Evolutionary conservation across 2,329 filamentous ascomycete genomes (phyloP), one percentile per base, ranked within the genome.

Genomic region (Coleophoma eucalyptorum): DNA sequence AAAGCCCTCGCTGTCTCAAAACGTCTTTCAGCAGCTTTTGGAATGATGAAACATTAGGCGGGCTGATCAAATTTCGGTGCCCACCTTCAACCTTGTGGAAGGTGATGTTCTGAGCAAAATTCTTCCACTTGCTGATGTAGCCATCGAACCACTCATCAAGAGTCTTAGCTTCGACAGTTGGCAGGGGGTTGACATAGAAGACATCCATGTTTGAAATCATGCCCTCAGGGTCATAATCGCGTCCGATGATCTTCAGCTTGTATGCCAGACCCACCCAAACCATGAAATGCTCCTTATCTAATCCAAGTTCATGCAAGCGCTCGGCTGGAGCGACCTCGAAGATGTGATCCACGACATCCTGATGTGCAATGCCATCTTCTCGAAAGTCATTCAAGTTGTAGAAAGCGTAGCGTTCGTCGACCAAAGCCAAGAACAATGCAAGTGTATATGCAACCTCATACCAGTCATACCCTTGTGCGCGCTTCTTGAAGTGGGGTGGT

Each of bases 401-500:
- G 60, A 69, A 77, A 71, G 49, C 70, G 63, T 54, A 44, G 2
- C 53, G 46, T 43, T 73, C 69, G 1, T 52, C 57, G 3, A 69
- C 63, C 5, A 75, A 47, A n/a, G 50, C 62, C 1, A 69, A 55
- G 57, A 73, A 74, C 46, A 65, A 65, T 0, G 65, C 53, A 1
- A 74, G 51, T 43, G 69, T 65, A 2, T 72, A 45, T 11, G 70
- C 50, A 21, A 63, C 63, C 26, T 61, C 61, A 19, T 51, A 63
- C 66, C 67, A 74, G 49, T 67, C 58, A 3, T 71, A 63, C 3
- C 19, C 32, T 0, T 49, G 26, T 10, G 53, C 51, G 7, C 55
- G 37, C 0, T 40, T 38, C 50, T 73, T 74, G 61, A 78, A 75
- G 51, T 74, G 69, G 3, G 76, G 77, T 1, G 76, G 76, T 4